Base-by-base conservation (phyloP, 768 basidiomycete genomes). In the Sarcomyxa edulis region DNA sequence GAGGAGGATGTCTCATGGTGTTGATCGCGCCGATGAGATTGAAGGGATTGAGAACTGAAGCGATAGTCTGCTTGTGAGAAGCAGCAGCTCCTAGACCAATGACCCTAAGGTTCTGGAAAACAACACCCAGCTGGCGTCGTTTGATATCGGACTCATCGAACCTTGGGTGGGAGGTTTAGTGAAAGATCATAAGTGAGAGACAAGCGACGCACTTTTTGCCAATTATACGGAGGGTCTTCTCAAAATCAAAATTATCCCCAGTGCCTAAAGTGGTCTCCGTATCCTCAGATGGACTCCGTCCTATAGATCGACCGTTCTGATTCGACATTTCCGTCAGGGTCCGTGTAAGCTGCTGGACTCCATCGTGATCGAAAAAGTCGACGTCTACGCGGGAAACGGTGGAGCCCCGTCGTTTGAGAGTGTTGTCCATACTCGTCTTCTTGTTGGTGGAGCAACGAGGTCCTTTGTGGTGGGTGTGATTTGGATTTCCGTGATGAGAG, bases 1-100 rank as follows among this genome's bases (percentile, higher is more conserved):
- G 55, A 9, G 76, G 73, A 1, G 86, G 83, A 32, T 85, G 78
- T 21, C 77, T 66, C 5, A 65, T 34, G 1, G 61, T 62, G 22
- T 66, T 68, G 3, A 77, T 49, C 12, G 58, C 54, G 22, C 54
- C 54, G 19, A 64, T 24, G 14, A 74, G 46, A 6, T 68, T 53
- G 23, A 54, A 40, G 1, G 69, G 71, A 43, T 75, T 71, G 37
- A 80, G 61, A 4, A 72, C 53, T 14, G 77, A 78, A 12, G 69
- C 69, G 6, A 85, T 48, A 0, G 74, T 80, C 1, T 62, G 56
- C 44, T 76, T 75, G 44, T 66, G 63, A 2, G 66, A 64, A 2
- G 64, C 53, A 3, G 65, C 48, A 0, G 64, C 61, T 2, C 70
- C 70, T 4, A 71, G 47, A 20, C 76, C 79, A 4, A 72, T 58